Evolutionary conservation across 805 yeast species (phyloP), one percentile per base, ranked within the genome.

Genomic region (Wickerhamomyces alni): DNA sequence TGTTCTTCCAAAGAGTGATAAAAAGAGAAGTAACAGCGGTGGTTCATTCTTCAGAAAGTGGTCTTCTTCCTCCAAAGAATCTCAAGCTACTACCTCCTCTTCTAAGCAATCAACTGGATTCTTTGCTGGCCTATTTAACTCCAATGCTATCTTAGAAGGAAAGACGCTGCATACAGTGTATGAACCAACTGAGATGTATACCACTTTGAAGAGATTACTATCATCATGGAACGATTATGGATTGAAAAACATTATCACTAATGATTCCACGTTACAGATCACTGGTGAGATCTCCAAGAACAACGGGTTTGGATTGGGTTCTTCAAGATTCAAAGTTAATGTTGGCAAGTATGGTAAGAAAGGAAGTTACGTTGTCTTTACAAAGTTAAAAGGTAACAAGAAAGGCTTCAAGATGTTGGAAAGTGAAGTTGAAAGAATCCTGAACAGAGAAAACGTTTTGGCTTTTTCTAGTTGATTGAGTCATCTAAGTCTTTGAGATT

Each of bases 221-320:
- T 66, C 60, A 33, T 77, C 82, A 15, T 83, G 93, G 93, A 71
- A 76, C 12, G 76, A 73, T 43, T 82, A 82, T 51, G 91, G 93
- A 8, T 61, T 83, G 50, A 75, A 72, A 47, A 70, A 76, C 43
- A 67, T 83, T 42, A 63, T 60, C 29, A 60, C 73, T 34, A 71
- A 71, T 47, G 63, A 67, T 17, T 58, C 63, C 4, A 57, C 63
- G 7, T 57, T 64, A 50, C 66, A 65, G 25, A 66, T 83, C 24
- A 72, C 71, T n/a, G 89, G 87, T 38, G 68, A 75, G 16, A 72
- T 83, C 26, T 67, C 86, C 1, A 77, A 74, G 47, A 67, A 70
- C 42, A 82, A 83, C 58, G 66, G 80, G 2, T 62, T 82, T 50
- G 74, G 81, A 35, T 62, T 82, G 51, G 77, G 77, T 59, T 71